phyloP scores from a whole-genome alignment of 495 filamentous ascomycete species.

The Pyrenula aspistea region DNA sequence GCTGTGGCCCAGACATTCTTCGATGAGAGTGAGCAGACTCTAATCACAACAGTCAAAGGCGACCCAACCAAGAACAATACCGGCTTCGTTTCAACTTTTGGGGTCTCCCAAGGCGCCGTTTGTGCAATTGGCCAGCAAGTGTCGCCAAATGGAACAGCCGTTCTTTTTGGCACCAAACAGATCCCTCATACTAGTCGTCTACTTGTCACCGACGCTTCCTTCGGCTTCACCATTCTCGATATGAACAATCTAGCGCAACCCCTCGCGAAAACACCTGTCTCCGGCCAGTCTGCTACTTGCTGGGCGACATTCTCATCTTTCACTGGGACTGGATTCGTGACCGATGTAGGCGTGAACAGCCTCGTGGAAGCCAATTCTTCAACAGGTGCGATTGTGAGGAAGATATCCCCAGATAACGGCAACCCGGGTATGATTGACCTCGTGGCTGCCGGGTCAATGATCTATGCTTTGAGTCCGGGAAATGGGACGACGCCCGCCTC shows the following conservation, averaged over 20 bases:
- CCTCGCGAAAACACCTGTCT: conserved; percentile 16
- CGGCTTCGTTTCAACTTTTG: conserved; percentile 38
- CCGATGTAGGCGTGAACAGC: conserved; percentile 35
- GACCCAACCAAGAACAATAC: conserved; percentile 36
- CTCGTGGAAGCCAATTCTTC: conserved; percentile 34
- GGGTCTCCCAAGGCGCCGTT: conserved; percentile 15
- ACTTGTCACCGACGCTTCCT: conserved; percentile 42
- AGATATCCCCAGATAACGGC: conserved; percentile 25
- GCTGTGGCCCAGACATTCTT: conserved; percentile 45
- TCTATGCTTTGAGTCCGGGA: conserved; percentile 43
- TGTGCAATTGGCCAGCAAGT: conserved; percentile 15
- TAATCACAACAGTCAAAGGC: conserved; percentile 47
- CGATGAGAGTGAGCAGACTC: conserved; percentile 32
- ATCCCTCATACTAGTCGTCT: conserved; percentile 28
- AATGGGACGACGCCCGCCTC: conserved; percentile 30
- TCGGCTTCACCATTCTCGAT: conserved; percentile 35
- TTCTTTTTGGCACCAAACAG: conserved; percentile 38
- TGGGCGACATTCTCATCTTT: conserved; percentile 24
- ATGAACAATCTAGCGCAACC: conserved; percentile 10
- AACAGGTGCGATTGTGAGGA: conserved; percentile 16
- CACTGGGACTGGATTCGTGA: conserved; percentile 38
- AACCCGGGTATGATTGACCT: conserved; percentile 44
- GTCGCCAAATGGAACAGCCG: conserved; percentile 34
- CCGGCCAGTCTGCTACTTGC: conserved; percentile 41
- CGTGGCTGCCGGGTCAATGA: conserved; percentile 31